Evolutionary conservation across 1,284 basidiomycete genomes (phyloP), one percentile per base, ranked within the genome.

Genomic region (Mycosarcoma mackinlayi): DNA sequence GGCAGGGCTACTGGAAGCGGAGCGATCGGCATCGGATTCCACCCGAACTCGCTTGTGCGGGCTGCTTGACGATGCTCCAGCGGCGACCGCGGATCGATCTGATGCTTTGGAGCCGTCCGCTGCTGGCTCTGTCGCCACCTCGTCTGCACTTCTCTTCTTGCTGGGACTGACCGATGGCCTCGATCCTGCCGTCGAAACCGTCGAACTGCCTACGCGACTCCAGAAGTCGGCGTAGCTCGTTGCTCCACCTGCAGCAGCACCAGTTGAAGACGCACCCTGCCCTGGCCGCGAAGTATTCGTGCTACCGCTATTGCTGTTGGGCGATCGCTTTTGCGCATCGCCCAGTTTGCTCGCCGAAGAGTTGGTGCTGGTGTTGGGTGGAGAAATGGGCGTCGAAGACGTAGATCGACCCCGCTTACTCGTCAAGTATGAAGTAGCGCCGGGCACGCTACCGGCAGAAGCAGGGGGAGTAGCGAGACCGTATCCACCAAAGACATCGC

Each of bases 161-260:
- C 50, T 70, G 7, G 61, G 61, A 37, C 61, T 65, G 50, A 34
- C 33, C 4, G 52, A 25, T 1, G 52, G 16, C 57, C 48, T 64
- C 28, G 52, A 34, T 2, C 27, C 33, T 2, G 60, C 48, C n/a
- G 50, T 31, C 6, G 53, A 39, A 11, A 54, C 33, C 24, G 50
- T 40, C 31, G 69, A 55, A 39, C 59, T 67, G 18, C 69, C 73
- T 1, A 77, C 66, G 6, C 69, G 60, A 31, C 55, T 73, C 75
- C 75, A 77, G 30, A 77, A 77, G 31, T 71, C 73, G 1, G 73
- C 75, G 40, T 77, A 77, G 56, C 62, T 74, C 13, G 63, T 69
- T 6, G 54, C 62, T 23, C 65, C 65, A 47, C 53, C 58, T 35
- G 47, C 51, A 35, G 50, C 21, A 31, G 39, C 41, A 38, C 9